phyloP scores from a whole-genome alignment of 2,329 filamentous ascomycete genomes.

The Fusarium multiceps region DNA sequence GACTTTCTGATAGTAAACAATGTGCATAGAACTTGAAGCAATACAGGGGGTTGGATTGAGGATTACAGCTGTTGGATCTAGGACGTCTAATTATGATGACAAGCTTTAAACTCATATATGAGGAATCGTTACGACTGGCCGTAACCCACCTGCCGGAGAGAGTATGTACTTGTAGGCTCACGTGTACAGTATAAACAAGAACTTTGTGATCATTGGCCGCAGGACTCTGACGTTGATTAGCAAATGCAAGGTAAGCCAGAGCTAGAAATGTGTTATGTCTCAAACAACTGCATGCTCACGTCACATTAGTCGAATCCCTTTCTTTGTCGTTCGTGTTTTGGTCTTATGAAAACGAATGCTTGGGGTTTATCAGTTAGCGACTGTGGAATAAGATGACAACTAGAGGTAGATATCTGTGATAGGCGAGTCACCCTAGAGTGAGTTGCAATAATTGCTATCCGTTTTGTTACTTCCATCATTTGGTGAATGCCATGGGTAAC shows the following conservation, averaged over 20 bases:
- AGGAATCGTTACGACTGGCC: too few relatives aligned
- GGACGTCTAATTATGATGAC: background rate
- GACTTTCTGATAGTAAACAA: slow-evolving; percentile 13
- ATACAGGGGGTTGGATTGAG: background rate
- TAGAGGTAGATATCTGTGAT: background rate
- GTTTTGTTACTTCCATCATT: background rate
- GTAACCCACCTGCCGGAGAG: too few relatives aligned
- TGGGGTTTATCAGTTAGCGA: background rate
- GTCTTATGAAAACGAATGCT: background rate
- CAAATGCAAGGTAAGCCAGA: background rate
- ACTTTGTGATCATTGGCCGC: background rate
- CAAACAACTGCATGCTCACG: background rate
- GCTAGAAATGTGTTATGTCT: background rate
- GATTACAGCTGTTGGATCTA: background rate
- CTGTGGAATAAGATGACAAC: background rate
- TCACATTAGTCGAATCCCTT: background rate
- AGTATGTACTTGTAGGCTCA: background rate
- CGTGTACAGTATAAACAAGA: background rate
- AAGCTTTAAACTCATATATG: background rate
- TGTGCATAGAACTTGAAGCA: background rate
- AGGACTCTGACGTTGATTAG: background rate
- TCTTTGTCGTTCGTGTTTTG: background rate
- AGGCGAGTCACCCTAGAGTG: background rate
- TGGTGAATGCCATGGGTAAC: background rate
- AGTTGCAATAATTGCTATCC: background rate